Conservation (phyloP, 192 early-diverging fungal genomes). For the Geosiphon pyriformis region DNA sequence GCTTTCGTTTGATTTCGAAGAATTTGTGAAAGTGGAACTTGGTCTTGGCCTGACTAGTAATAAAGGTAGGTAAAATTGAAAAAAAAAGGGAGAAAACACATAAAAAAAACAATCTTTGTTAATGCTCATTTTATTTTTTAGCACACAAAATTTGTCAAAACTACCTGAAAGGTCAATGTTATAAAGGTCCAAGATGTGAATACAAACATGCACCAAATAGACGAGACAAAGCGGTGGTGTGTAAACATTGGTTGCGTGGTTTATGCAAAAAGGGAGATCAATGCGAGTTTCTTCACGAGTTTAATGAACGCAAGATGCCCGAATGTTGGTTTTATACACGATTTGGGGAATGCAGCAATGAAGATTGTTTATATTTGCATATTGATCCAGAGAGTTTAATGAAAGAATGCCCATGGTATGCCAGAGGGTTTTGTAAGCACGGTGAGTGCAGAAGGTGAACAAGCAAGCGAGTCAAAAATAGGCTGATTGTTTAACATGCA, state of each 20-base stretch:
- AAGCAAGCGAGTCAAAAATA: too few species aligned
- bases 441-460: too few species aligned
- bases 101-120: not conserved
- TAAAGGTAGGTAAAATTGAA: constrained; percentile 28
- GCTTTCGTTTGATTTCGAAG: constrained; percentile 66
- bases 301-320: constrained; percentile 96
- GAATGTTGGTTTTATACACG: constrained; percentile 92
- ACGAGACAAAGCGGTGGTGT: constrained; percentile 80
- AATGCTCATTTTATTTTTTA: not conserved
- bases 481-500: not conserved
- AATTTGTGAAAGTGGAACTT: constrained; percentile 55
- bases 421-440: constrained; percentile 90
- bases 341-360: constrained; percentile 84
- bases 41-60: constrained; percentile 48
- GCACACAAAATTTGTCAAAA: constrained; percentile 71
- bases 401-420: constrained; percentile 96
- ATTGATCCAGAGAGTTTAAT: constrained; percentile 86
- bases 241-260: constrained; percentile 97
- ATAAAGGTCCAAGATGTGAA: constrained; percentile 67
- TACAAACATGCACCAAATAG: constrained; percentile 63
- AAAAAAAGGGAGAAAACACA: not conserved
- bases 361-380: constrained; percentile 77
- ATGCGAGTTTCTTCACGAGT: constrained; percentile 98
- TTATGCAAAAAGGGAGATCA: constrained; percentile 96
- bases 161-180: constrained; percentile 79